These are phyloP conservation scores for Zygosaccharomyces bisporus DNA, from an alignment of 805 yeast species.

Conservation along the genomic window DNA sequence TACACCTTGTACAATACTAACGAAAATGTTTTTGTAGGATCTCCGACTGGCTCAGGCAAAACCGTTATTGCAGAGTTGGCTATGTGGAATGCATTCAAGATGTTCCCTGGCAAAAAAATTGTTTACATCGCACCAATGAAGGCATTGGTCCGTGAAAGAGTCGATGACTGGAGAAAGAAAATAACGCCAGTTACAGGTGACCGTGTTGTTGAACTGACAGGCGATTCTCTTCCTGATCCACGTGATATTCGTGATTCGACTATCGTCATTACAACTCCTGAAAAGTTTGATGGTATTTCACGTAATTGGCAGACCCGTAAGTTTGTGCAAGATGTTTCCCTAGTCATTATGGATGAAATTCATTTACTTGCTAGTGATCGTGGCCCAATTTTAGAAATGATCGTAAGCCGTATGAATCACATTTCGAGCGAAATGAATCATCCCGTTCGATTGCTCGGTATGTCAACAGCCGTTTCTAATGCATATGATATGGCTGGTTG, in stretches of 20 bases:
- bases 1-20: slow-evolving; percentile 80
- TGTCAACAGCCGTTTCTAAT: slow-evolving; percentile 92
- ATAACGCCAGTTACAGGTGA: slow-evolving; percentile 90
- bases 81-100: slow-evolving; percentile 91
- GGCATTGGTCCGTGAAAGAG: slow-evolving; percentile 94
- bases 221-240: slow-evolving; percentile 88
- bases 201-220: slow-evolving; percentile 82
- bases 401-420: slow-evolving; percentile 79
- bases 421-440: slow-evolving; percentile 65
- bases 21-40: slow-evolving; percentile 84
- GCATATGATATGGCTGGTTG: slow-evolving; percentile 93
- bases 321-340: slow-evolving; percentile 74
- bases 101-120: slow-evolving; percentile 77
- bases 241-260: slow-evolving; percentile 80
- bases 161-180: slow-evolving; percentile 78
- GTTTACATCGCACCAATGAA: slow-evolving; percentile 92
- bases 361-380: slow-evolving; percentile 95
- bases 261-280: slow-evolving; percentile 89
- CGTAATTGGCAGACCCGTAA: slow-evolving; percentile 86
- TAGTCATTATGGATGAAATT: slow-evolving; percentile 92
- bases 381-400: slow-evolving; percentile 94
- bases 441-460: slow-evolving; percentile 84
- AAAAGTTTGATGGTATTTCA: slow-evolving; percentile 96
- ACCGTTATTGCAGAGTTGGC: slow-evolving; percentile 96
- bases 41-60: slow-evolving; percentile 98